Evolutionary conservation across 164 flowering plant genomes (phyloP).

Genomic region (Liriodendron chinense): DNA sequence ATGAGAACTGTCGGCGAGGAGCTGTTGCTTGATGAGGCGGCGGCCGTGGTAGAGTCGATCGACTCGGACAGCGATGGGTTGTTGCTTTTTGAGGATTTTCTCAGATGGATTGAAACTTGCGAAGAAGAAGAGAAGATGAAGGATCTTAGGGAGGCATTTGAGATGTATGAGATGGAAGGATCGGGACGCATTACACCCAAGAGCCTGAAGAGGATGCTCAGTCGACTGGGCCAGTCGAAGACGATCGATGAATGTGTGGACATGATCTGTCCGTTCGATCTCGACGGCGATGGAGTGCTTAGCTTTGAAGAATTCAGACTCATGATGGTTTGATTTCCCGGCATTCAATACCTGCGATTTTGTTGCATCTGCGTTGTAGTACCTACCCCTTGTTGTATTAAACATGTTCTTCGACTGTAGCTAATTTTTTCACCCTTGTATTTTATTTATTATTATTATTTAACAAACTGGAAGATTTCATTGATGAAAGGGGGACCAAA

Average conservation of each 20-base stretch:
- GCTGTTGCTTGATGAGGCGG: constrained; percentile 3
- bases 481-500: too few species aligned
- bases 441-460: too few species aligned
- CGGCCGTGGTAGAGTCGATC: constrained; percentile 6
- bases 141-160: constrained; percentile 19
- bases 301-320: constrained; percentile 38
- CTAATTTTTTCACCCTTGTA: too few species aligned
- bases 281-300: constrained; percentile 39
- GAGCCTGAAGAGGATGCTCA: constrained; percentile 23
- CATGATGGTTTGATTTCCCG: constrained; percentile 42
- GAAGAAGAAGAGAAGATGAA: constrained; percentile 18
- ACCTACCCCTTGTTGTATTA: too few species aligned
- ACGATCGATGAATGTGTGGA: constrained; percentile 31
- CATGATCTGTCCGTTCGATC: constrained; percentile 38
- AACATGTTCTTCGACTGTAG: too few species aligned
- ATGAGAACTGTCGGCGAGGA: constrained; percentile 10
- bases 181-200: constrained; percentile 18
- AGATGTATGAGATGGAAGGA: constrained; percentile 20
- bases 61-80: constrained; percentile 19
- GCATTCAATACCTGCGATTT: too few species aligned
- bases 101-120: constrained; percentile 7
- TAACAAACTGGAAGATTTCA: too few species aligned
- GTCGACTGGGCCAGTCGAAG: constrained; percentile 26
- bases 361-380: too few species aligned
- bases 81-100: constrained; percentile 17